A percentile compares a stretch with the other conserved stretches of the same genome.
Conservation (phyloP, 768 basidiomycete species). For the Exidia glandulosa region DNA sequence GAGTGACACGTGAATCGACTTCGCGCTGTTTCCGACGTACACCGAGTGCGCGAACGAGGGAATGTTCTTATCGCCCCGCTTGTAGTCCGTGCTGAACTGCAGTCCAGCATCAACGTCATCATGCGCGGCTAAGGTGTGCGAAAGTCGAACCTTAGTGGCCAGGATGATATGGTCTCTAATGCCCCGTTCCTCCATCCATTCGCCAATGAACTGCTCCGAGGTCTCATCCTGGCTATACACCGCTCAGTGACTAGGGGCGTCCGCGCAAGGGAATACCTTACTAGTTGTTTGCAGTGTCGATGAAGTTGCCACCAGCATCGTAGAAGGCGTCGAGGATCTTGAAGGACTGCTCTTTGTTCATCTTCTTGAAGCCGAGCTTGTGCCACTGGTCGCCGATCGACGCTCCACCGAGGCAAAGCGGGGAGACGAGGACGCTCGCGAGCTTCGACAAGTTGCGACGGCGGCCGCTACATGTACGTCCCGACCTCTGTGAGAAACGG, state of each 20-base stretch:
- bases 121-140: too few species aligned
- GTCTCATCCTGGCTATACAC: conserved; percentile 23
- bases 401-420: conserved; percentile 27
- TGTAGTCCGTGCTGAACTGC: neutral
- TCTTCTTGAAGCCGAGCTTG: conserved; percentile 9
- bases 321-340: conserved; percentile 21
- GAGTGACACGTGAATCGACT: conserved; percentile 10
- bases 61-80: neutral
- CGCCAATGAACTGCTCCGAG: conserved; percentile 35
- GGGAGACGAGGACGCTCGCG: conserved; percentile 28
- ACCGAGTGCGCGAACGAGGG: neutral
- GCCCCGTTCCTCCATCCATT: conserved; percentile 37
- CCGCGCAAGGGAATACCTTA: neutral
- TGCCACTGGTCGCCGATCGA: conserved; percentile 29
- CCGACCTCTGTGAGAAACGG: too few species aligned
- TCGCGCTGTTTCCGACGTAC: conserved; percentile 8
- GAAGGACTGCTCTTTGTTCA: conserved; percentile 10
- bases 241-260: neutral
- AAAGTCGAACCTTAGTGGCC: conserved; percentile 32
- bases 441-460: conserved; percentile 23
- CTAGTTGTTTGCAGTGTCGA: conserved; percentile 11
- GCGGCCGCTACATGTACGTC: conserved; percentile 8
- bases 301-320: conserved; percentile 21
- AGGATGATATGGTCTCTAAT: conserved; percentile 40
- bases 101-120: too few species aligned